These are phyloP conservation scores for Wickerhamomyces subpelliculosus DNA, from an alignment of 805 yeast genomes.

Conservation along the genomic window DNA sequence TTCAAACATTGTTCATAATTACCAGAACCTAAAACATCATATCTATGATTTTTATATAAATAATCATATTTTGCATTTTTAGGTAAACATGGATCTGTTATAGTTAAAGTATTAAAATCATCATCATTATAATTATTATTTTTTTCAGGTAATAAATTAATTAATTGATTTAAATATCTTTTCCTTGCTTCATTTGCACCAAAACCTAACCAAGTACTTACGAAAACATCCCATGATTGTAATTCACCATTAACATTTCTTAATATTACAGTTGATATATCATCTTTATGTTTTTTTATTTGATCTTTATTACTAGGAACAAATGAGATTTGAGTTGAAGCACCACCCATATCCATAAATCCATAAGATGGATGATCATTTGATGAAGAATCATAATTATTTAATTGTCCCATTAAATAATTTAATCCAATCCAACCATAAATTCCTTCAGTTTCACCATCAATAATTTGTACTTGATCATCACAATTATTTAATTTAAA, in stretches of 20 bases:
- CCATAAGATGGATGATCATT: conserved; percentile 61
- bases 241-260: conserved; percentile 63
- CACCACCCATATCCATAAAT: conserved; percentile 99
- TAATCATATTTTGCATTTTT: conserved; percentile 45
- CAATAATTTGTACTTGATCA: conserved; percentile 76
- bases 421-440: conserved; percentile 95
- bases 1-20: conserved; percentile 67
- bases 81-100: conserved; percentile 81
- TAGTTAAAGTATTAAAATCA: conserved; percentile 27
- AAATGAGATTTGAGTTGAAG: conserved; percentile 93
- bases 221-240: conserved; percentile 81
- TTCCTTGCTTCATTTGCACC: conserved; percentile 93
- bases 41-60: conserved; percentile 37
- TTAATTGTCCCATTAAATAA: conserved; percentile 65
- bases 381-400: conserved; percentile 33
- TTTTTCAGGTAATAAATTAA: conserved; percentile 41
- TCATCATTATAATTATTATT: conserved; percentile 41
- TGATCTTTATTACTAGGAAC: conserved; percentile 66
- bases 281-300: conserved; percentile 59
- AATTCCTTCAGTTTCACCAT: conserved; percentile 90
- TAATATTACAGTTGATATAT: conserved; percentile 58
- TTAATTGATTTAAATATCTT: conserved; percentile 56
- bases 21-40: conserved; percentile 67
- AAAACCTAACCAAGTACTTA: conserved; percentile 94
- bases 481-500: conserved; percentile 54